phyloP scores from a whole-genome alignment of 768 basidiomycete genomes.

The Hygrocybe coccinea region DNA sequence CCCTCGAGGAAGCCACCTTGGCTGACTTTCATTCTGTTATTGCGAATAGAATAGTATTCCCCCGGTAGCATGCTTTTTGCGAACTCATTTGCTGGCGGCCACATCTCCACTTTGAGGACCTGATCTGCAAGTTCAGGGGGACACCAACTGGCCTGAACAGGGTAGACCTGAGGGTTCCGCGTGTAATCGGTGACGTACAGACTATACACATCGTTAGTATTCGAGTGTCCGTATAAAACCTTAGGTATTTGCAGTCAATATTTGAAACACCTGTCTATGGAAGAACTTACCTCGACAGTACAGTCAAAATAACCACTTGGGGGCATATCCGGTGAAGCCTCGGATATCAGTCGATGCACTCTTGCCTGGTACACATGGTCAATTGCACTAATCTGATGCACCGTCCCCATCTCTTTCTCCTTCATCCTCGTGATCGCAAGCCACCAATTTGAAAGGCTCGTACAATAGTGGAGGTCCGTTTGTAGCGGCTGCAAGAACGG shows the following conservation, averaged over 20 bases:
- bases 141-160: conserved; percentile 44
- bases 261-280: neutral
- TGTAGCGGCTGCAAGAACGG: conserved; percentile 42
- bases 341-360: conserved; percentile 46
- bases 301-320: conserved; percentile 58
- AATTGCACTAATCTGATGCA: conserved; percentile 19
- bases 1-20: conserved; percentile 44
- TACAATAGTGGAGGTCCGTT: conserved; percentile 42
- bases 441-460: conserved; percentile 50
- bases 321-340: conserved; percentile 40
- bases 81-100: conserved; percentile 44
- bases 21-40: conserved; percentile 43
- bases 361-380: conserved; percentile 8
- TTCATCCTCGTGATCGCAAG: conserved; percentile 6
- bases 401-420: conserved; percentile 7
- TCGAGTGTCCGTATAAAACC: conserved; percentile 45
- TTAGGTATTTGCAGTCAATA: conserved; percentile 19
- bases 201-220: conserved; percentile 36
- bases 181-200: conserved; percentile 70
- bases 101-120: conserved; percentile 55
- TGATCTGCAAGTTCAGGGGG: conserved; percentile 38
- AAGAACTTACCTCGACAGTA: conserved; percentile 49
- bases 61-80: conserved; percentile 44
- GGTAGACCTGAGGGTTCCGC: conserved; percentile 29
- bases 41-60: conserved; percentile 50